Evolutionary conservation across 129 eudicot genomes (phyloP).

Genomic region (Centella asiatica): DNA sequence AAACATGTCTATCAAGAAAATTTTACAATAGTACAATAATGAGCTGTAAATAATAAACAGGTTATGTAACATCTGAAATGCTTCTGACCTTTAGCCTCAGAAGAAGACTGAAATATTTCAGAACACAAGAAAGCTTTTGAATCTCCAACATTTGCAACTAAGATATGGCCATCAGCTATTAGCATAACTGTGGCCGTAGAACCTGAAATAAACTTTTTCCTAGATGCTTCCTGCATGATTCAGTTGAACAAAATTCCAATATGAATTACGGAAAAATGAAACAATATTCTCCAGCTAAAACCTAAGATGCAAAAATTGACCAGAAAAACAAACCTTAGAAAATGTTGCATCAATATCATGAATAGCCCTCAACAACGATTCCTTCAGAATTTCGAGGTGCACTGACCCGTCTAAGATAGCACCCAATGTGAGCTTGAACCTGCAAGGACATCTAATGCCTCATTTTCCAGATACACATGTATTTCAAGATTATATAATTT

Average conservation of each 20-base stretch:
- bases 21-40: slow-evolving; percentile 1
- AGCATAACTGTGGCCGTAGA: slow-evolving; percentile 82
- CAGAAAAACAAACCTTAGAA: slow-evolving; percentile 45
- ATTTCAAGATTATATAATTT: not conserved
- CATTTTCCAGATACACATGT: not conserved
- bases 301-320: not conserved
- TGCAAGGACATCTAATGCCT: slow-evolving; percentile 9
- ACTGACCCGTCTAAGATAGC: slow-evolving; percentile 54
- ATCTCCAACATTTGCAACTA: slow-evolving; percentile 90
- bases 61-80: slow-evolving; percentile 9
- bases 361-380: slow-evolving; percentile 74
- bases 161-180: slow-evolving; percentile 66
- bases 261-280: slow-evolving; percentile 3
- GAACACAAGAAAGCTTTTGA: slow-evolving; percentile 95
- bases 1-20: slow-evolving; percentile 11
- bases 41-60: not conserved
- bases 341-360: slow-evolving; percentile 73
- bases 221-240: slow-evolving; percentile 72
- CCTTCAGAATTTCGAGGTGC: slow-evolving; percentile 80
- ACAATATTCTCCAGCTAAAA: not conserved
- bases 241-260: slow-evolving; percentile 21
- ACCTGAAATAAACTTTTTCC: slow-evolving; percentile 61
- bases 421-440: slow-evolving; percentile 53
- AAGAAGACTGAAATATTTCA: slow-evolving; percentile 62
- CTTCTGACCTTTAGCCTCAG: slow-evolving; percentile 82